Evolutionary conservation across 805 yeast genomes (phyloP), one percentile per base, ranked within the genome.

Genomic region (Yamadazyma sp.): DNA sequence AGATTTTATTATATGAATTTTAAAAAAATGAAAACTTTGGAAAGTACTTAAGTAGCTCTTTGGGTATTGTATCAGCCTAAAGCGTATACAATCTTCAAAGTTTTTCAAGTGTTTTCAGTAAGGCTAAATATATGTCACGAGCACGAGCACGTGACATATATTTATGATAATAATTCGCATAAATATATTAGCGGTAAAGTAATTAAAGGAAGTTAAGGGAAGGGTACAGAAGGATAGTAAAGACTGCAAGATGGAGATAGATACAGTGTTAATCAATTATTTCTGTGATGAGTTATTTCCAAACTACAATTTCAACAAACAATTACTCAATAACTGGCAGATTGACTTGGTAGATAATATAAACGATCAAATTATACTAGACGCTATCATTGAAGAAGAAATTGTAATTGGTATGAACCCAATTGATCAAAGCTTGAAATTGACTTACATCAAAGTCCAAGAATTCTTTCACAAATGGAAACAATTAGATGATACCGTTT

Each of bases 241-340:
- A n/a, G n/a, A n/a, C n/a, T n/a, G n/a, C n/a, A n/a, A n/a, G n/a
- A 16, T 27, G 30, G 38, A 40, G 6, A 14, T 17, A 16, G 56
- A 51, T 33, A 35, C 31, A 13, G 31, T 21, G n/a, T 21, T 58
- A 24, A 48, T 59, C n/a, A 36, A 53, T 20, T 38, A 31, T 27
- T 25, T 54, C 5, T 55, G 64, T 42, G 48, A 46, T 15, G 31
- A 36, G 4, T 50, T 52, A 5, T 42, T 60, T 17, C 47, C 56
- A 12, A 45, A 47, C 23, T 51, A 46, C 39, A 39, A 43, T 8
- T 38, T 65, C 39, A 57, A 65, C 36, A 43, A 35, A 20, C 56
- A 52, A 7, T 40, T 55, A n/a, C 48, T 66, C 7, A 26, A 32
- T 25, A 56, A 59, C 38, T 66, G 71, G 71, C 64, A 62, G 42